Percentiles rank a stretch among this genome's conserved stretches.
phyloP scores from a whole-genome alignment of 2,329 filamentous ascomycete species.

The Aureobasidium sp. region DNA sequence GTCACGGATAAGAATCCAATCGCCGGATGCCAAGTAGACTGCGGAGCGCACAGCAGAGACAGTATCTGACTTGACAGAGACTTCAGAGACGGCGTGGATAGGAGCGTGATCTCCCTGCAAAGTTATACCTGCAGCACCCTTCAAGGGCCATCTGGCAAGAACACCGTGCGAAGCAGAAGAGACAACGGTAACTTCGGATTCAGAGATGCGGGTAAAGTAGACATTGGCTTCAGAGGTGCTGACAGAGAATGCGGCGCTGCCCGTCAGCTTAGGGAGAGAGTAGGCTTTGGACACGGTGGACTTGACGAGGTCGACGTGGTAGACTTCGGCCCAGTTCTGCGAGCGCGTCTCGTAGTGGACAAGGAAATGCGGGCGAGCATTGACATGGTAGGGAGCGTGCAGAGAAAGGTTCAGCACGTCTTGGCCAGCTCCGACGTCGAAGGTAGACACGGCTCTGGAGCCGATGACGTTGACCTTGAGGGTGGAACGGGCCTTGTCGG shows the following conservation, averaged over 20 bases:
- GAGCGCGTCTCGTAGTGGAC: conserved; percentile 67
- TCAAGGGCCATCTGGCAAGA: conserved; percentile 65
- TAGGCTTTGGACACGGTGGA: conserved; percentile 69
- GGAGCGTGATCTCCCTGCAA: conserved; percentile 30
- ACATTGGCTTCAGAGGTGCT: conserved; percentile 74
- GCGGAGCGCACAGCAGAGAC: conserved; percentile 74
- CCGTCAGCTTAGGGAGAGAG: conserved; percentile 63
- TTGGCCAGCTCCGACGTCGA: conserved; percentile 35
- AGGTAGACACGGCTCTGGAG: conserved; percentile 37
- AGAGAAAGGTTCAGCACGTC: conserved; percentile 51
- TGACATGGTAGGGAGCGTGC: conserved; percentile 65
- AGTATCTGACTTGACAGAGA: conserved; percentile 61
- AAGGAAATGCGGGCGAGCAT: conserved; percentile 73
- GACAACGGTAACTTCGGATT: conserved; percentile 64
- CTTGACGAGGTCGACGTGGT: conserved; percentile 68
- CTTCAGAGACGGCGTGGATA: conserved; percentile 70
- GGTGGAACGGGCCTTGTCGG: conserved; percentile 54
- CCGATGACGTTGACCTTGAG: conserved; percentile 65
- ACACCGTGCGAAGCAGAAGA: conserved; percentile 72
- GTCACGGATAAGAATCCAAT: conserved; percentile 81
- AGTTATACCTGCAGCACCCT: conserved; percentile 29
- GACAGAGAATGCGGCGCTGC: conserved; percentile 68
- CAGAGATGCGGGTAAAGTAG: conserved; percentile 78
- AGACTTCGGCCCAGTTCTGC: conserved; percentile 78
- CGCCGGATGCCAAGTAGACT: conserved; percentile 55